A percentile compares a stretch with the other conserved stretches of the same genome.
Evolutionary conservation across 352 stramenopile species (phyloP).

Genomic region (Phytophthora europaea): DNA sequence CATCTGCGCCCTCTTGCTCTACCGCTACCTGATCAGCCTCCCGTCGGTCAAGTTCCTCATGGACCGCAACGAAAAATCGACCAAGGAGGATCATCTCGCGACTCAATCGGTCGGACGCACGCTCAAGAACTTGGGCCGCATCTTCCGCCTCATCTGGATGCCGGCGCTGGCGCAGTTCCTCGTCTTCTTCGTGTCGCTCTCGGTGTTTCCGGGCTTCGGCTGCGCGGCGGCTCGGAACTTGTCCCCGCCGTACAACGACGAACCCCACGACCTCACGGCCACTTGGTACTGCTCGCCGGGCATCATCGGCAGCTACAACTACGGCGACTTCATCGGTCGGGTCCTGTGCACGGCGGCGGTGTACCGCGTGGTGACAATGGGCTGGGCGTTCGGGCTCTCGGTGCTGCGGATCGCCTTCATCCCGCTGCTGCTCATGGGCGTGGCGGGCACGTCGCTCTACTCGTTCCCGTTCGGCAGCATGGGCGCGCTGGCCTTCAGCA

Average conservation of each 20-base stretch:
- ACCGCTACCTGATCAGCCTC: slow-evolving; percentile 48
- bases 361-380: slow-evolving; percentile 65
- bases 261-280: slow-evolving; percentile 23
- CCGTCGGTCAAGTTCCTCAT: slow-evolving; percentile 66
- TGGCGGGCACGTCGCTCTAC: slow-evolving; percentile 65
- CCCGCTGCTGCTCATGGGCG: slow-evolving; percentile 67
- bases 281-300: slow-evolving; percentile 66
- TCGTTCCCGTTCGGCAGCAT: slow-evolving; percentile 48
- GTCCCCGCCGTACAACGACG: slow-evolving; percentile 29
- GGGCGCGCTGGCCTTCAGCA: slow-evolving; percentile 48
- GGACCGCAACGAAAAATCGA: slow-evolving; percentile 56
- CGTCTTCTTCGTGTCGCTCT: slow-evolving; percentile 70
- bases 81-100: slow-evolving; percentile 43
- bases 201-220: slow-evolving; percentile 63
- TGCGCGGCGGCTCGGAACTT: slow-evolving; percentile 53
- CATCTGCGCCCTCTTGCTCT: slow-evolving; percentile 52
- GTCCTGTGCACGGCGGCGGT: slow-evolving; percentile 54
- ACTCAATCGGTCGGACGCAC: slow-evolving; percentile 41
- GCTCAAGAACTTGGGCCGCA: slow-evolving; percentile 53
- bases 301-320: slow-evolving; percentile 72
- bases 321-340: slow-evolving; percentile 69
- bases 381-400: slow-evolving; percentile 48
- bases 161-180: slow-evolving; percentile 60
- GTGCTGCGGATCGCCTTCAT: slow-evolving; percentile 62
- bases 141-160: slow-evolving; percentile 63